phyloP scores from a whole-genome alignment of 202 grass and related monocot genomes.

The Carex sylvatica region DNA sequence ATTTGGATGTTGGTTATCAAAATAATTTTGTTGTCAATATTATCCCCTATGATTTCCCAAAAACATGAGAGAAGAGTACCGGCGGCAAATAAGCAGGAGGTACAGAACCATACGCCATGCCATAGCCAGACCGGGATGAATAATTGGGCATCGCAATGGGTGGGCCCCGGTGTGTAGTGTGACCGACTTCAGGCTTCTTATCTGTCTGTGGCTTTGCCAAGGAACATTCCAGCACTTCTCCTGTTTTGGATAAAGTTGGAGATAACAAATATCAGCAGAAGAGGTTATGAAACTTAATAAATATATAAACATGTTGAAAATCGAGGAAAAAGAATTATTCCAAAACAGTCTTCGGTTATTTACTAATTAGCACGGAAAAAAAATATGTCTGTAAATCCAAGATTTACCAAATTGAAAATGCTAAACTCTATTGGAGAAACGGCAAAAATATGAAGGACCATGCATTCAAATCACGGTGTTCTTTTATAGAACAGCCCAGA shows the following conservation, averaged over 20 bases:
- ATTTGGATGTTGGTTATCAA: not conserved
- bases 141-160: conserved; percentile 31
- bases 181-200: conserved; percentile 53
- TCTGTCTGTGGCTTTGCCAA: conserved; percentile 81
- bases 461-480: not conserved
- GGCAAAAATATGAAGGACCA: not conserved
- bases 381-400: not conserved
- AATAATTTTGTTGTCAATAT: not conserved
- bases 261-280: not conserved
- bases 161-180: conserved; percentile 47
- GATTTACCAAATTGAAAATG: not conserved
- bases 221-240: conserved; percentile 79
- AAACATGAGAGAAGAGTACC: conserved; percentile 31
- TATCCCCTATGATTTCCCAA: not conserved
- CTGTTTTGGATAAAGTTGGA: conserved; percentile 30
- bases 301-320: not conserved
- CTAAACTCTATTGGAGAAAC: not conserved
- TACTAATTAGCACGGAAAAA: not conserved
- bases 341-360: not conserved
- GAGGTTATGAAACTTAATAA: not conserved
- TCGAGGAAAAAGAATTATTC: not conserved
- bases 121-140: conserved; percentile 30
- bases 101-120: conserved; percentile 35
- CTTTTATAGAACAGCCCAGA: not conserved
- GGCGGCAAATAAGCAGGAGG: conserved; percentile 43